Percentiles rank a stretch among this genome's conserved stretches.
phyloP scores from a whole-genome alignment of 2,329 filamentous ascomycete genomes.

The Trichoderma cornu-damae region DNA sequence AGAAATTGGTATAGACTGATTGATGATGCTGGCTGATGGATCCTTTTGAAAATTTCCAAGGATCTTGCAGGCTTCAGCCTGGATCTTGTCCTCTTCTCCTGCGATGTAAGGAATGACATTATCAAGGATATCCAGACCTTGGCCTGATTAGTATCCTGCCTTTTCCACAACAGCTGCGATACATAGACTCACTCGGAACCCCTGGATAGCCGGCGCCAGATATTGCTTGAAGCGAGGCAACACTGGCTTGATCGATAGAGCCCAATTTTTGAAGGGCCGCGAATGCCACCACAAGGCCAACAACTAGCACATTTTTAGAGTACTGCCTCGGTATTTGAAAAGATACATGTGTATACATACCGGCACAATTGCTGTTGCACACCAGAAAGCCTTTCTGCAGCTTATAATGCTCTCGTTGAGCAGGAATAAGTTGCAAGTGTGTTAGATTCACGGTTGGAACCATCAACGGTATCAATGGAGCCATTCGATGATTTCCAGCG shows the following conservation, averaged over 20 bases:
- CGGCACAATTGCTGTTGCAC: constrained; percentile 15
- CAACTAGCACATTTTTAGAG: constrained; percentile 2
- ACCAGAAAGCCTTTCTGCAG: constrained; percentile 11
- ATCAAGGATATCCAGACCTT: constrained; percentile 9
- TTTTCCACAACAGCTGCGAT: not conserved
- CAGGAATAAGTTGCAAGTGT: constrained; percentile 11
- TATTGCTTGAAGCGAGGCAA: constrained; percentile 4
- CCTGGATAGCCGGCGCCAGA: constrained; percentile 9
- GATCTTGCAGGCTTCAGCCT: constrained; percentile 15
- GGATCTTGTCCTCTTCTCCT: constrained; percentile 15
- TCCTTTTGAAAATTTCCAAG: constrained; percentile 7
- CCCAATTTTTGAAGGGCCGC: constrained; percentile 8
- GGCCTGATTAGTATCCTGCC: not conserved
- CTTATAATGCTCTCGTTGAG: constrained; percentile 7
- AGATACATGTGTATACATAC: constrained; percentile 3
- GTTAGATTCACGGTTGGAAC: constrained; percentile 14
- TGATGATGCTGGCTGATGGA: not conserved
- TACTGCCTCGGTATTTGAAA: not conserved
- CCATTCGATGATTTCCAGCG: constrained; percentile 12
- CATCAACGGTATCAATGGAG: constrained; percentile 9
- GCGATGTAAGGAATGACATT: constrained; percentile 13
- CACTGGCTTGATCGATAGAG: not conserved
- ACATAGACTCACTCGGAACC: not conserved
- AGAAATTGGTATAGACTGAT: not conserved
- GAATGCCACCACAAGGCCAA: constrained; percentile 8